A percentile compares a stretch with the other conserved stretches of the same genome.
phyloP scores from a whole-genome alignment of 768 basidiomycete genomes.

The Pisolithus marmoratus region DNA sequence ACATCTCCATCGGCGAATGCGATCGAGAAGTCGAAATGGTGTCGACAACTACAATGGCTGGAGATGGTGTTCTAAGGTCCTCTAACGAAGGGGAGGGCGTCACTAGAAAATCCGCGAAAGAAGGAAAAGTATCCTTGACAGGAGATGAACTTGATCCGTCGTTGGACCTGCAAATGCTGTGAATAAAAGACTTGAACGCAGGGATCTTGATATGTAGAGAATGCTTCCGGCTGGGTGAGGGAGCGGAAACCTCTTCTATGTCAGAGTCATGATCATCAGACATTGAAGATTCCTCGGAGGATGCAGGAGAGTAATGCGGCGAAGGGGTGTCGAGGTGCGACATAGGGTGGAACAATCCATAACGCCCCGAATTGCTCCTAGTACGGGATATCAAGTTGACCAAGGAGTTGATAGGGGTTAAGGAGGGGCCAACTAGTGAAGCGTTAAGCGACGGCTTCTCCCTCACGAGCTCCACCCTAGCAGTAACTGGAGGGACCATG shows the following conservation, averaged over 20 bases:
- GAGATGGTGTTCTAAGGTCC: slow-evolving; percentile 9
- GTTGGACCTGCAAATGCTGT: slow-evolving; percentile 18
- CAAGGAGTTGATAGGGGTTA: slow-evolving; percentile 18
- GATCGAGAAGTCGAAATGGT: slow-evolving; percentile 30
- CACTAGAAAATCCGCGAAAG: slow-evolving; percentile 7
- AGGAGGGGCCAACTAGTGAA: slow-evolving; percentile 13
- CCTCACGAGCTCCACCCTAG: slow-evolving; percentile 48
- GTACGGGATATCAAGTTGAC: slow-evolving; percentile 24
- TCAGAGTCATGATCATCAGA: slow-evolving; percentile 44
- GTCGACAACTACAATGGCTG: slow-evolving; percentile 12
- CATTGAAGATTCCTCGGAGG: slow-evolving; percentile 27
- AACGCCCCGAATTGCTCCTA: slow-evolving; percentile 48
- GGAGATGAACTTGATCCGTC: slow-evolving; percentile 8
- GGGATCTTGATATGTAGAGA: slow-evolving; percentile 24
- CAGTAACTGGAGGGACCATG: slow-evolving; percentile 58
- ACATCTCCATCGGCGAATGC: slow-evolving; percentile 45
- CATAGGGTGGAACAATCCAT: slow-evolving; percentile 45
- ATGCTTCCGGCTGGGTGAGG: slow-evolving; percentile 12
- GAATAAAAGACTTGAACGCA: slow-evolving; percentile 26
- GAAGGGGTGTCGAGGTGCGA: slow-evolving; percentile 23
- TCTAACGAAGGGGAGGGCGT: slow-evolving; percentile 5
- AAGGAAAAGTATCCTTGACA: slow-evolving; percentile 6
- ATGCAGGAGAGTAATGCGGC: slow-evolving; percentile 30
- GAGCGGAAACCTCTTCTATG: slow-evolving; percentile 40
- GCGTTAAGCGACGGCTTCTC: slow-evolving; percentile 8